Evolutionary conservation across 345 rosid genomes (phyloP), one percentile per base, ranked within the genome.

Genomic region (Bruguiera gymnorhiza): DNA sequence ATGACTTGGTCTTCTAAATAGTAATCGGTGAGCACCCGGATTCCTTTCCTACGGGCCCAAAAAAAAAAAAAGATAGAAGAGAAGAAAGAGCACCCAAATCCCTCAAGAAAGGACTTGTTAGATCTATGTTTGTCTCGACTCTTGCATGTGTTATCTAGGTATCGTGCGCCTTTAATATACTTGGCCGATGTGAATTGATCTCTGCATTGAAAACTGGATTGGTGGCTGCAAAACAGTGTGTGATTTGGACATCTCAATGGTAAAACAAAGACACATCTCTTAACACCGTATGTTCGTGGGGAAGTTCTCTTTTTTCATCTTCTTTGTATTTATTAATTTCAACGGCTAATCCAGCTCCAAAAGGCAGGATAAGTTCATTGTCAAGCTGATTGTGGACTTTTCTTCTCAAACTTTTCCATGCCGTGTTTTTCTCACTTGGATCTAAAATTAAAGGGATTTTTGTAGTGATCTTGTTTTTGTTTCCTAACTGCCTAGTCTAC

Each of bases 201-300:
- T 43, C 50, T 43, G 6, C 18, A 30, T n/a, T 56, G 18, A 52
- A 21, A 50, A 19, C 20, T 20, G 8, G 1, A 51, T 4, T 11
- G 37, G 36, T 37, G 48, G 59, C 56, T 13, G 50, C 50, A 43
- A 43, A 13, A 15, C 46, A 11, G 48, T 52, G 43, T 63, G 52
- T 46, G 78, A 73, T 70, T 64, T 54, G 20, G 80, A 73, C 76
- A 70, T 50, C 39, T 51, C 56, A 13, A 3, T 15, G 2, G 11
- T 11, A 39, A 39, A 72, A 76, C 69, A 54, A 52, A 9, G 9
- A 1, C 29, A 24, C 60, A 1, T 24, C 16, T 24, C 5, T 23
- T 10, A 24, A 9, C 11, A 1, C 60, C 60, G 0, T 26, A 23
- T 9, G 27, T 55, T 9, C 15, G 10, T 55, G 15, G 11, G 29